Conservation (phyloP, 495 filamentous ascomycete species). For the Aspergillus biplanus region DNA sequence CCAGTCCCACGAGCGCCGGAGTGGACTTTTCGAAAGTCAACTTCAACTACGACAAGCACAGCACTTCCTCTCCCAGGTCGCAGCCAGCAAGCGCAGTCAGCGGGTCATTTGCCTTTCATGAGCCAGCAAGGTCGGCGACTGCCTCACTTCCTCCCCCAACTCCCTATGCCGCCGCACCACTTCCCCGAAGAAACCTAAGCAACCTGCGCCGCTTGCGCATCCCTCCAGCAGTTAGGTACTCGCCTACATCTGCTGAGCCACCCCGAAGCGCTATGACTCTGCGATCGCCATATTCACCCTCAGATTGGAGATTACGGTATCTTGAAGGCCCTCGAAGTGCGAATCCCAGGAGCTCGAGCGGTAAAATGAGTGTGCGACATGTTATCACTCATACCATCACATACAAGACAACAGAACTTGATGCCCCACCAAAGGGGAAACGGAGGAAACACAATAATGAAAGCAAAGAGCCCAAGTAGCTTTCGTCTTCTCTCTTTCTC, state of each 20-base stretch:
- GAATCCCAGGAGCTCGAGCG: constrained; percentile 18
- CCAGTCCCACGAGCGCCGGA: constrained; percentile 42
- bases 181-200: constrained; percentile 28
- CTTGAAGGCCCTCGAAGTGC: constrained; percentile 38
- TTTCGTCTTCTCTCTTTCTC: not conserved
- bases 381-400: constrained; percentile 55
- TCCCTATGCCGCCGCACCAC: constrained; percentile 28
- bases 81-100: constrained; percentile 46
- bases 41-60: constrained; percentile 29
- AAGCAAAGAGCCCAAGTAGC: constrained; percentile 9
- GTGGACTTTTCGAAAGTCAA: constrained; percentile 37
- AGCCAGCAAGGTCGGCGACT: constrained; percentile 31
- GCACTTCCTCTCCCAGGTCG: constrained; percentile 35
- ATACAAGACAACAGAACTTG: constrained; percentile 46
- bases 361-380: constrained; percentile 49
- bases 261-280: constrained; percentile 34
- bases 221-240: constrained; percentile 33
- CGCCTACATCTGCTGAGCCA: constrained; percentile 30
- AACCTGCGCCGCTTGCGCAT: constrained; percentile 46
- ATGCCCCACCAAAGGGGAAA: constrained; percentile 48
- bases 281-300: constrained; percentile 44
- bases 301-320: constrained; percentile 47
- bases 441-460: constrained; percentile 35
- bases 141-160: constrained; percentile 43
- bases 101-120: constrained; percentile 31